Percentiles rank a stretch among this genome's conserved stretches.
Evolutionary conservation across 1,284 basidiomycete species (phyloP).

Genomic region (Lignosus rhinocerotis): DNA sequence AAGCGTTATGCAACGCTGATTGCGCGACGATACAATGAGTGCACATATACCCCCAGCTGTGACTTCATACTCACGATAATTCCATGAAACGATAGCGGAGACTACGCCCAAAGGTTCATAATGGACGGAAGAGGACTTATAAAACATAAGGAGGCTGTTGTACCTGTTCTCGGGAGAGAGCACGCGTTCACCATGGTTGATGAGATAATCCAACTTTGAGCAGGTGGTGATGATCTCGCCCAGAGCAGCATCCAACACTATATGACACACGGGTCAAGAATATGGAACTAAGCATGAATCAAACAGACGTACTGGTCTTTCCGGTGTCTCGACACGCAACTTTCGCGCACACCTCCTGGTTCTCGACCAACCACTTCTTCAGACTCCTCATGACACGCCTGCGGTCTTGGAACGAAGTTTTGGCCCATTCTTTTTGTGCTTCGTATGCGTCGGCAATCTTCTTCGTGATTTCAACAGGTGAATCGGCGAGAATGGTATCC

Average conservation of each 20-base stretch:
- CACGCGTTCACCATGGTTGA: slow-evolving; percentile 78
- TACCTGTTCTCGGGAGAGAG: slow-evolving; percentile 71
- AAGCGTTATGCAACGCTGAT: slow-evolving; percentile 86
- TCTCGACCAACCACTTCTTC: slow-evolving; percentile 87
- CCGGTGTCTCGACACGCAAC: slow-evolving; percentile 96
- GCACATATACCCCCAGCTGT: not conserved
- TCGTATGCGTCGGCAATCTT: slow-evolving; percentile 70
- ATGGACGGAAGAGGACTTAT: slow-evolving; percentile 84
- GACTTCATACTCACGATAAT: slow-evolving; percentile 65
- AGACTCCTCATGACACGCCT: slow-evolving; percentile 82
- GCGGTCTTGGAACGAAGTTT: slow-evolving; percentile 76
- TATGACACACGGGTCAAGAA: slow-evolving; percentile 4
- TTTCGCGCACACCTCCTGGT: slow-evolving; percentile 82
- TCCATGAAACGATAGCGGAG: slow-evolving; percentile 93
- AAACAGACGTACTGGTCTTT: slow-evolving; percentile 78
- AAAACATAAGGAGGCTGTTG: slow-evolving; percentile 77
- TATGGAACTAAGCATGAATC: not conserved
- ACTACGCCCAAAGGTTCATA: slow-evolving; percentile 96
- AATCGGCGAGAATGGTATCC: slow-evolving; percentile 68
- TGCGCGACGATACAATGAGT: not conserved
- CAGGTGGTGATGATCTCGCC: slow-evolving; percentile 90
- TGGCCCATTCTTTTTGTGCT: slow-evolving; percentile 74
- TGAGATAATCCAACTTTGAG: slow-evolving; percentile 86
- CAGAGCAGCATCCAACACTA: slow-evolving; percentile 87
- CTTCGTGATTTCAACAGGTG: slow-evolving; percentile 60